Percentiles rank a stretch among this genome's conserved stretches.
Evolutionary conservation across 257 asterid genomes (phyloP).

Genomic region (Lithospermum erythrorhizon): DNA sequence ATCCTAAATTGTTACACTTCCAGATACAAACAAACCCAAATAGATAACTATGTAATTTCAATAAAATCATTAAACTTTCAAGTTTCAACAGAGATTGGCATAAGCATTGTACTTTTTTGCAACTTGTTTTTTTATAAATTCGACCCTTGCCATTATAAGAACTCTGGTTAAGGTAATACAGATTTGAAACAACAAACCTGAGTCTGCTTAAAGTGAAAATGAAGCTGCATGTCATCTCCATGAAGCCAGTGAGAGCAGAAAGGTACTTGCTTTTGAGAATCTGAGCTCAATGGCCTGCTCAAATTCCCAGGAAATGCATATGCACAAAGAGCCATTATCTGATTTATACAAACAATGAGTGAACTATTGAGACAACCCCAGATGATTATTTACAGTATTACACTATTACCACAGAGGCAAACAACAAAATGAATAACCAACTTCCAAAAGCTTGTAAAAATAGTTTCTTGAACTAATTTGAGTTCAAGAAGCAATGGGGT

Average conservation of each 20-base stretch:
- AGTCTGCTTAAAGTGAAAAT: slow-evolving; percentile 21
- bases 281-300: slow-evolving; percentile 30
- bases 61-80: too few relatives aligned
- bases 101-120: not conserved
- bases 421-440: not conserved
- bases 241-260: slow-evolving; percentile 33
- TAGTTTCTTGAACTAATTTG: not conserved
- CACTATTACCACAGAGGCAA: not conserved
- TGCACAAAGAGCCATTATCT: slow-evolving; percentile 52
- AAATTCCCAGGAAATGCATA: slow-evolving; percentile 47
- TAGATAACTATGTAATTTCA: not conserved
- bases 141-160: too few relatives aligned
- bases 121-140: too few relatives aligned
- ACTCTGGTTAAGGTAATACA: not conserved
- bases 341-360: too few relatives aligned
- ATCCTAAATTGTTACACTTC: slow-evolving; percentile 8
- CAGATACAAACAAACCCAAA: not conserved
- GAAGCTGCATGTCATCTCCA: slow-evolving; percentile 43
- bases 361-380: slow-evolving; percentile 10
- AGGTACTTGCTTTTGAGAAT: slow-evolving; percentile 22
- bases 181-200: slow-evolving; percentile 32
- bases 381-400: slow-evolving; percentile 5
- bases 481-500: not conserved
- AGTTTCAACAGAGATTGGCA: not conserved
- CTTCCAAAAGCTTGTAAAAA: not conserved